Evolutionary conservation across 2,329 filamentous ascomycete species (phyloP).

Genomic region (Xylaria sp.): DNA sequence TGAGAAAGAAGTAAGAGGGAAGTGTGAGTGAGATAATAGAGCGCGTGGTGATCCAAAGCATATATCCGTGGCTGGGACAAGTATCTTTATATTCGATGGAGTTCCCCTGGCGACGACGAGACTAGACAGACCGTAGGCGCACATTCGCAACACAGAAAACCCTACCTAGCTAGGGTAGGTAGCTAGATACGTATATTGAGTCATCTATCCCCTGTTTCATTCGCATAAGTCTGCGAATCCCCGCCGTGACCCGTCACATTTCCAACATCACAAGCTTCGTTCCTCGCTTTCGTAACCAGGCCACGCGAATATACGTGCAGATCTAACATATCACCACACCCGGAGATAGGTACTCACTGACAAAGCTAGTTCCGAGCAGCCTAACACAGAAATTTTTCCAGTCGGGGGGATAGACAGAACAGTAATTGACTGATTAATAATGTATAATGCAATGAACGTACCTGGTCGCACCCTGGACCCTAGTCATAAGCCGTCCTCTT

Average conservation of each 20-base stretch:
- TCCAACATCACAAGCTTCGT: slow-evolving; percentile 2
- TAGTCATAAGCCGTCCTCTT: not conserved
- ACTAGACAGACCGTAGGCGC: not conserved
- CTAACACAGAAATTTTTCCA: not conserved
- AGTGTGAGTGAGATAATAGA: slow-evolving; percentile 4
- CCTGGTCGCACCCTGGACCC: not conserved
- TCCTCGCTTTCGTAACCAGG: not conserved
- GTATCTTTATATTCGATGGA: slow-evolving; percentile 20
- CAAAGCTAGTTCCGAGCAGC: slow-evolving; percentile 10
- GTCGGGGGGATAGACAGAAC: not conserved
- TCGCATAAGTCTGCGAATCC: not conserved
- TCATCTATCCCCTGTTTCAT: slow-evolving; percentile 8
- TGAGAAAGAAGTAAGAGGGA: not conserved
- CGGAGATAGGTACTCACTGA: slow-evolving; percentile 18
- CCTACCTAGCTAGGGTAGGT: slow-evolving; percentile 15
- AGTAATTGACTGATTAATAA: slow-evolving; percentile 22
- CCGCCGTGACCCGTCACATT: slow-evolving; percentile 2
- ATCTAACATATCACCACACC: not conserved
- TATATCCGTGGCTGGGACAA: not conserved
- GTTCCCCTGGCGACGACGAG: not conserved
- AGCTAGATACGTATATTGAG: slow-evolving; percentile 5
- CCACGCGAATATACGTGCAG: not conserved
- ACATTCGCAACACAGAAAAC: not conserved
- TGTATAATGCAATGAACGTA: slow-evolving; percentile 4
- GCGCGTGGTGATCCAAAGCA: slow-evolving; percentile 8